Evolutionary conservation across 805 yeast genomes (phyloP), one percentile per base, ranked within the genome.

Genomic region (Dipodascopsis tothii): DNA sequence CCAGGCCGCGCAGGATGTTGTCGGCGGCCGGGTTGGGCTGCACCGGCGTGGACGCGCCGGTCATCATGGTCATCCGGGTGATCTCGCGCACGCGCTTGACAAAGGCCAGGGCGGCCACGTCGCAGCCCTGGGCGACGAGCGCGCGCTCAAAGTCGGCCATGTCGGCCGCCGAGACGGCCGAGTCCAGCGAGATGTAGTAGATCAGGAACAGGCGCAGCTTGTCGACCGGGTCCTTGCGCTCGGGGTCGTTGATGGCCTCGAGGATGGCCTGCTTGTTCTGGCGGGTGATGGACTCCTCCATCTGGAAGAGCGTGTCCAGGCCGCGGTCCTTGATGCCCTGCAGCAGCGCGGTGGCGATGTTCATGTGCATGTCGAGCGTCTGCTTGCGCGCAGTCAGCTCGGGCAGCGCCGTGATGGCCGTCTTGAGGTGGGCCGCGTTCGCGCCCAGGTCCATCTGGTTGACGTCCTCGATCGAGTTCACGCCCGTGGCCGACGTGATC

Each of bases 361-460:
- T 87, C 95, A 92, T 90, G 66, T 92, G 99, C 80, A 85, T 84
- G 66, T 92, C 99, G 55, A 92, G 81, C 25, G 86, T 78, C 41
- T 78, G 72, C 62, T 92, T 92, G 56, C 94, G 77, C 4, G 86
- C 84, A 0, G 96, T 85, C 48, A 92, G 70, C 62, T 87, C 95
- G 2, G 98, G 99, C 45, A 92, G 72, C 27, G 86, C 87, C 39
- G 87, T 87, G 35, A 92, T 87, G 6, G 96, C 96, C 32, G 72
- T 67, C 56, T 70, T 69, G 25, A 81, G 60, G 41, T 62, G 65
- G 35, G 58, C 57, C 2, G 72, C 64, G 19, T 64, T 60, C 11
- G 65, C 57, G 20, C 56, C 43, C 21, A 59, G 42, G 36, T 60
- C 60, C 3, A 43, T 52, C 33, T 58, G 50, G 59, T 84, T 84